Conservation (phyloP, 257 asterid species). For the Jaltomata sinuosa region DNA sequence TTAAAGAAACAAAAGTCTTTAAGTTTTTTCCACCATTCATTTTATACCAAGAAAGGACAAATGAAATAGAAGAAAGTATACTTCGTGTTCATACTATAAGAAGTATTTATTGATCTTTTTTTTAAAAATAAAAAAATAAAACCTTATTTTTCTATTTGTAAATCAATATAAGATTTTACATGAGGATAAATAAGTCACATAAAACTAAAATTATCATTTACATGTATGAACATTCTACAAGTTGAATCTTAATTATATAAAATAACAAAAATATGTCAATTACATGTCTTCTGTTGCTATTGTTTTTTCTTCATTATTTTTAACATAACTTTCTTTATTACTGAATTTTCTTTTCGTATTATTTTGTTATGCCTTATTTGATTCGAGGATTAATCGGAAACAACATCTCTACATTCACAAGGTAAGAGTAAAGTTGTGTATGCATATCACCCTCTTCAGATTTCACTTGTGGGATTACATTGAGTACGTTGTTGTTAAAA, state of each 20-base stretch:
- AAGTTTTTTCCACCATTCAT: not conserved
- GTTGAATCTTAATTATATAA: not conserved
- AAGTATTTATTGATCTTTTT: not conserved
- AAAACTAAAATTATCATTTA: not conserved
- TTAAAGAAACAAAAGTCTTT: not conserved
- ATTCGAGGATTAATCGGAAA: not conserved
- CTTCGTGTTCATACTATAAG: not conserved
- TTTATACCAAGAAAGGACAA: not conserved
- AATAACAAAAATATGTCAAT: not conserved
- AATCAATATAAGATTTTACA: not conserved
- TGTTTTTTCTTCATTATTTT: too few relatives aligned
- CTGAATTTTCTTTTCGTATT: too few relatives aligned
- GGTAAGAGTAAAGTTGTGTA: not conserved
- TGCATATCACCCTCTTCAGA: rapidly evolving
- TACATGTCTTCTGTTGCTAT: not conserved
- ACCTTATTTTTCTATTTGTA: not conserved
- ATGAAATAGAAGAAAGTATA: not conserved
- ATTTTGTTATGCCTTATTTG: too few relatives aligned
- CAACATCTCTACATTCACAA: not conserved
- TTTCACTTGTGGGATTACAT: not conserved
- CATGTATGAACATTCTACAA: not conserved
- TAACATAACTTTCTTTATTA: too few relatives aligned
- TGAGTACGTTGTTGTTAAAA: not conserved
- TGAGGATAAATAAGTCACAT: not conserved
- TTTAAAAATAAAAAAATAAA: not conserved